phyloP scores from a whole-genome alignment of 2,329 filamentous ascomycete species.

The Ophiocordyceps unilateralis region DNA sequence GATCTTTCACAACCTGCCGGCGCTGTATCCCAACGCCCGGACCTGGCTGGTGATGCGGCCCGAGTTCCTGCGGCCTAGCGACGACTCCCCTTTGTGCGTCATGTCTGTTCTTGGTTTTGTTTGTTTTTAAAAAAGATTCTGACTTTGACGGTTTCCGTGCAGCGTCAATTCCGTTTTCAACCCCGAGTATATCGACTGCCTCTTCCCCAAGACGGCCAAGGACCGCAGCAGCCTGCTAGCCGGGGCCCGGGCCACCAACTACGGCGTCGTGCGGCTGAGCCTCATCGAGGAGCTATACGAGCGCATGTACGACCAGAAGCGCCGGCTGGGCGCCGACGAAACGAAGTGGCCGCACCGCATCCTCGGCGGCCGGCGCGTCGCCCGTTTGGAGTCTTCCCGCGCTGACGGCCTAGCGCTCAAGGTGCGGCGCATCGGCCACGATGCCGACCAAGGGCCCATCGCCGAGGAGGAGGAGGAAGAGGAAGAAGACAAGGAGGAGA shows the following conservation, averaged over 20 bases:
- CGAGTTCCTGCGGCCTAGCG: slow-evolving; percentile 71
- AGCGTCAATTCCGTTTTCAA: slow-evolving; percentile 96
- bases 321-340: slow-evolving; percentile 51
- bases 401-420: slow-evolving; percentile 38
- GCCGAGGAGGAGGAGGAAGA: slow-evolving; percentile 26
- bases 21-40: slow-evolving; percentile 62
- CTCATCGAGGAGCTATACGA: slow-evolving; percentile 82
- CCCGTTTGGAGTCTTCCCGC: slow-evolving; percentile 35
- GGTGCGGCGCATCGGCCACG: slow-evolving; percentile 29
- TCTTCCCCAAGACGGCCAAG: slow-evolving; percentile 50
- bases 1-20: slow-evolving; percentile 80
- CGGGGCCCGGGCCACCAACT: slow-evolving; percentile 75
- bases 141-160: not conserved
- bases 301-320: slow-evolving; percentile 69
- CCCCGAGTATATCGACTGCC: slow-evolving; percentile 61
- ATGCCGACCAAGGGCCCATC: slow-evolving; percentile 10
- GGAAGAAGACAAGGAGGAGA: slow-evolving; percentile 16
- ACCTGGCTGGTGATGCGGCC: slow-evolving; percentile 68
- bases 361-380: slow-evolving; percentile 49
- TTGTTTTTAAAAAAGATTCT: not conserved
- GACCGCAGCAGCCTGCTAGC: slow-evolving; percentile 43
- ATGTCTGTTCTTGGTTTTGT: not conserved
- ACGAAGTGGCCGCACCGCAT: slow-evolving; percentile 70
- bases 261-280: slow-evolving; percentile 81
- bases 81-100: slow-evolving; percentile 87